These are phyloP conservation scores for Pythium coloratum DNA, from an alignment of 352 stramenopile genomes.

Conservation along the genomic window DNA sequence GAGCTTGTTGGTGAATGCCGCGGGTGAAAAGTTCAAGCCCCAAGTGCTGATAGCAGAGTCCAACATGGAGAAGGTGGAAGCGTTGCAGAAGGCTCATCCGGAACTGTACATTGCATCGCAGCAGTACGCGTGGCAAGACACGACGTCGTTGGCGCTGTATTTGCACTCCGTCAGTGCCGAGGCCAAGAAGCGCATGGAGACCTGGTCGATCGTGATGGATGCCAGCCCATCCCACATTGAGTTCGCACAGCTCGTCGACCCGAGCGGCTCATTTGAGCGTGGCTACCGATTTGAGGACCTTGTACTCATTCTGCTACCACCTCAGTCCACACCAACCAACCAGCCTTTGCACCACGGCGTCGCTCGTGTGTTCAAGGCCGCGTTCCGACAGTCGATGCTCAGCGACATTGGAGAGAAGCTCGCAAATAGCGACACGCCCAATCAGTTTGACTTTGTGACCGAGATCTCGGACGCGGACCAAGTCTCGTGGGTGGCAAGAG, in stretches of 20 bases:
- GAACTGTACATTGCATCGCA: slow-evolving; percentile 18
- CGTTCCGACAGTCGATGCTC: slow-evolving; percentile 63
- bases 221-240: slow-evolving; percentile 63
- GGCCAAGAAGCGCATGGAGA: slow-evolving; percentile 51
- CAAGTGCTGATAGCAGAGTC: slow-evolving; percentile 45
- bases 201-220: slow-evolving; percentile 73
- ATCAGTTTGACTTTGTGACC: slow-evolving; percentile 13
- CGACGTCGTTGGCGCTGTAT: slow-evolving; percentile 48
- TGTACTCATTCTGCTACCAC: slow-evolving; percentile 64
- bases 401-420: slow-evolving; percentile 38
- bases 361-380: slow-evolving; percentile 55
- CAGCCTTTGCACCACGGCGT: slow-evolving; percentile 71
- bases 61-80: slow-evolving; percentile 18
- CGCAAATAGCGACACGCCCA: slow-evolving; percentile 16
- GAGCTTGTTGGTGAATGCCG: slow-evolving; percentile 53
- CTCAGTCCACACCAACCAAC: slow-evolving; percentile 32
- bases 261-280: slow-evolving; percentile 51
- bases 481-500: slow-evolving; percentile 16
- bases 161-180: slow-evolving; percentile 64
- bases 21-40: slow-evolving; percentile 62
- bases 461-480: slow-evolving; percentile 11
- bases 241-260: slow-evolving; percentile 59
- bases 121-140: slow-evolving; percentile 45
- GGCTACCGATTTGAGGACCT: slow-evolving; percentile 68
- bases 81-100: slow-evolving; percentile 15